phyloP scores from a whole-genome alignment of 805 yeast genomes.

The Sugiyamaella lignohabitans region DNA sequence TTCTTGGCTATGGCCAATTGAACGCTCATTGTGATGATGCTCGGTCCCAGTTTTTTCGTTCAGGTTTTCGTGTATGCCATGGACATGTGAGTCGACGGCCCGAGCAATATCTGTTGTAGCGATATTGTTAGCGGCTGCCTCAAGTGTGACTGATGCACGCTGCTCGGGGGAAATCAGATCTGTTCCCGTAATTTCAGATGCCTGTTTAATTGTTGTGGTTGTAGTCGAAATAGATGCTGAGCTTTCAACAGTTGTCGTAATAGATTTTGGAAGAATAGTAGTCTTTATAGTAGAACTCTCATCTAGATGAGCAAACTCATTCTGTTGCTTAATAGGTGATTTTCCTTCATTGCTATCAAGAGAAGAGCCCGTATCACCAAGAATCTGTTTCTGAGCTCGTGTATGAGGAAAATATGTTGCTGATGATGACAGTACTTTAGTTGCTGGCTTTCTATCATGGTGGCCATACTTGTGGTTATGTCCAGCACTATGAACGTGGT shows the following conservation, averaged over 20 bases:
- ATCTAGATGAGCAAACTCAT: neutral
- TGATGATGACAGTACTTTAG: constrained; percentile 11
- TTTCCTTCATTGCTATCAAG: neutral
- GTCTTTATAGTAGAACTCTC: neutral
- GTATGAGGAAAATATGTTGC: constrained; percentile 20
- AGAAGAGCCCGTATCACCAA: neutral
- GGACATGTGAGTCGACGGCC: no score
- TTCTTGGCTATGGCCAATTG: neutral
- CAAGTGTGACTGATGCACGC: neutral
- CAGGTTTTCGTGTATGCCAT: neutral
- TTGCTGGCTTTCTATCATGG: neutral
- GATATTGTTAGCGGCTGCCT: neutral
- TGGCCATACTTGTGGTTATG: neutral
- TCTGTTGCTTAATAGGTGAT: neutral
- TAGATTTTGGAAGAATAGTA: neutral
- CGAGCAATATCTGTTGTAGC: no score
- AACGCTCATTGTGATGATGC: neutral
- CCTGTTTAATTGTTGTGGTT: neutral
- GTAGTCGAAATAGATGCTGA: neutral
- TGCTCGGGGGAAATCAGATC: neutral
- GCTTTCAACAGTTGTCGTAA: neutral
- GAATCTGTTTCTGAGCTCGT: neutral
- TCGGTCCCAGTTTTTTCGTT: neutral
- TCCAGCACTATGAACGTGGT: no score
- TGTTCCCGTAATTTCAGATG: neutral